Base-by-base conservation (phyloP, 805 yeast genomes). In the Pachysolen tannophilus region DNA sequence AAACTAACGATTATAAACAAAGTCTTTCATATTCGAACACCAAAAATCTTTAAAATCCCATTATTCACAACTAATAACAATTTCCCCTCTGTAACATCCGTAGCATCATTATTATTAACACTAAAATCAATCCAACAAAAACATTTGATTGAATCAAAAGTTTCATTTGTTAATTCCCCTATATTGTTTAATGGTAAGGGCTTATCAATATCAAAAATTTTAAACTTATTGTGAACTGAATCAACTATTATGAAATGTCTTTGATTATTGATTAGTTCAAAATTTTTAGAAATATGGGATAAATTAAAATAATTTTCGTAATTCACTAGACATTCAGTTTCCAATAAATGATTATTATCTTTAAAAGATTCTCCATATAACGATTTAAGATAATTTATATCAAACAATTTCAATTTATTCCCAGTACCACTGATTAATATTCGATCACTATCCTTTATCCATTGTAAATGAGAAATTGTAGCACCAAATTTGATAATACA, bases 401-500 rank as follows among this genome's bases (percentile, higher is more conserved):
- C 26, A 23, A 11, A 23, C 26, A 23, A 23, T 14, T 23, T 23
- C 8, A 23, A 23, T 11, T 11, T 11, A 23, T 23, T 23, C 5
- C 13, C 13, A 11, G 13, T 11, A 11, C 26, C 26, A 8, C 26
- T 23, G 13, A 23, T 14, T 14, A 23, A 23, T 8, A 23, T n/a
- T n/a, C n/a, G n/a, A n/a, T n/a, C n/a, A n/a, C n/a, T n/a, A n/a
- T n/a, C n/a, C n/a, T n/a, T n/a, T n/a, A n/a, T n/a, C 26, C 26
- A 27, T 27, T 14, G 30, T n/a, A 16, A 11, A n/a, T 27, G 30
- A 27, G 16, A 27, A n/a, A 27, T n/a, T 5, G 30, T n/a, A 27
- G 30, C 11, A 27, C 30, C 30, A 27, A 27, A 14, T 11, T 23
- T 23, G 26, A 23, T n/a, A n/a, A n/a, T n/a, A n/a, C n/a, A n/a